A percentile compares a stretch with the other conserved stretches of the same genome.
Evolutionary conservation across 2,329 filamentous ascomycete genomes (phyloP).

Genomic region (Tolypocladium cylindrosporum): DNA sequence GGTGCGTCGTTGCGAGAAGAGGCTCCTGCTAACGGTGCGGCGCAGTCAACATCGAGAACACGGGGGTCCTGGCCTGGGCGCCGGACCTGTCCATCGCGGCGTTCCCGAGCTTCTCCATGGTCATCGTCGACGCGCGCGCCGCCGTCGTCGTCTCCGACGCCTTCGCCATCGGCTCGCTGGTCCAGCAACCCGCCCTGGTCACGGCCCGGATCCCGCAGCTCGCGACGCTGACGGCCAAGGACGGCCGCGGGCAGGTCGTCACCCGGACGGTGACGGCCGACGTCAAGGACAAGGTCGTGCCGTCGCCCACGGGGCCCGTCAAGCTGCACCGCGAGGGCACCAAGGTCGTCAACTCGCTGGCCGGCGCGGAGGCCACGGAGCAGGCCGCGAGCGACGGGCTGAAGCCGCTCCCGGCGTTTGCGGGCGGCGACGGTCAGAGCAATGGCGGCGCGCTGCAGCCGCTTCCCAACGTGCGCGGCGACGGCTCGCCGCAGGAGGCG

Average conservation of each 20-base stretch:
- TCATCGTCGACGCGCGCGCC: constrained; percentile 10
- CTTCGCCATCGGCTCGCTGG: background rate
- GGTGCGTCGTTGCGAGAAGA: background rate
- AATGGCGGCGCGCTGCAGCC: background rate
- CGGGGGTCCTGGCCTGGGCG: constrained; percentile 10
- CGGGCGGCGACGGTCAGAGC: background rate
- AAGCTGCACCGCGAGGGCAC: background rate
- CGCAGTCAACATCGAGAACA: constrained; percentile 11
- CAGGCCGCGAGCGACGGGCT: background rate
- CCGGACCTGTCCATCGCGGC: constrained; percentile 10
- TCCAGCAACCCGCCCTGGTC: background rate
- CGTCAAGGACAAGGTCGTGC: background rate
- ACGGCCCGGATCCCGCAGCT: background rate
- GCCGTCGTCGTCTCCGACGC: background rate
- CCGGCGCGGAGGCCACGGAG: background rate
- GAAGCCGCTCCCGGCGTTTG: constrained; percentile 1
- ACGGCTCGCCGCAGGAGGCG: background rate
- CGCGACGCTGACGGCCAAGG: background rate
- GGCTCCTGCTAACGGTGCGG: background rate
- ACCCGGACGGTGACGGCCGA: background rate
- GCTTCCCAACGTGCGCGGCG: background rate
- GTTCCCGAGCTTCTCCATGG: constrained; percentile 11
- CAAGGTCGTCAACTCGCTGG: background rate
- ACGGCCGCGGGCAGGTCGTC: background rate
- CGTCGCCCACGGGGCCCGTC: background rate